Evolutionary conservation across 2,329 filamentous ascomycete genomes (phyloP).

Genomic region (Chrysoporthe puriensis): DNA sequence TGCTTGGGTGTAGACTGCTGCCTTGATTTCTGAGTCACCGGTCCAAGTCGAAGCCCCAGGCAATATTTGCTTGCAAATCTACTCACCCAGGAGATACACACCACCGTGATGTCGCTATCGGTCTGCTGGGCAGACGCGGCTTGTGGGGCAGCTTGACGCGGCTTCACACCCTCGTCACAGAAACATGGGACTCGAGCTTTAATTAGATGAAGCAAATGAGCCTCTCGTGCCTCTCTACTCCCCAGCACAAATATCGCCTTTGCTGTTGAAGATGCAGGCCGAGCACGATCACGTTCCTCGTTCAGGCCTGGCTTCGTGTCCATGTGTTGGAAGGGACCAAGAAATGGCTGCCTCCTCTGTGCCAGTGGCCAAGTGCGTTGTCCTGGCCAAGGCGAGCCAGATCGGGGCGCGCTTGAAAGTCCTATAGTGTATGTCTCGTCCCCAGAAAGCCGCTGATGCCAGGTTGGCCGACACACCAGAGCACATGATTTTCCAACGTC

Average conservation of each 20-base stretch:
- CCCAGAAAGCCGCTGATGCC: background rate
- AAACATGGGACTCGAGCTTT: background rate
- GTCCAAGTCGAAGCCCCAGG: background rate
- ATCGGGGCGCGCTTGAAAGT: background rate
- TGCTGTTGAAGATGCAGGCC: background rate
- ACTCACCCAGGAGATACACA: background rate
- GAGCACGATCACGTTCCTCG: background rate
- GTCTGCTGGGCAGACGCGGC: too few relatives aligned
- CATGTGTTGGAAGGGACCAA: background rate
- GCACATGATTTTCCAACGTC: background rate
- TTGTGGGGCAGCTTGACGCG: background rate
- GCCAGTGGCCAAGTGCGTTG: background rate
- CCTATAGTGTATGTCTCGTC: constrained; percentile 7
- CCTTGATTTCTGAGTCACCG: background rate
- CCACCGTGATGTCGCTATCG: background rate
- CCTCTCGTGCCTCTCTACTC: background rate
- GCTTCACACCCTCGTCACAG: background rate
- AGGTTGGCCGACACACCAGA: background rate
- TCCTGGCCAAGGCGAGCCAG: constrained; percentile 5
- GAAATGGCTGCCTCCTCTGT: background rate
- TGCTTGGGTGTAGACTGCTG: background rate
- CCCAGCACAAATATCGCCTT: background rate
- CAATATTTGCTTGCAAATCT: background rate
- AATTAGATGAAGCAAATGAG: background rate
- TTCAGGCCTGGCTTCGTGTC: background rate